Evolutionary conservation across 169 alveolate genomes (phyloP).

Genomic region (Plasmodium coatneyi): DNA sequence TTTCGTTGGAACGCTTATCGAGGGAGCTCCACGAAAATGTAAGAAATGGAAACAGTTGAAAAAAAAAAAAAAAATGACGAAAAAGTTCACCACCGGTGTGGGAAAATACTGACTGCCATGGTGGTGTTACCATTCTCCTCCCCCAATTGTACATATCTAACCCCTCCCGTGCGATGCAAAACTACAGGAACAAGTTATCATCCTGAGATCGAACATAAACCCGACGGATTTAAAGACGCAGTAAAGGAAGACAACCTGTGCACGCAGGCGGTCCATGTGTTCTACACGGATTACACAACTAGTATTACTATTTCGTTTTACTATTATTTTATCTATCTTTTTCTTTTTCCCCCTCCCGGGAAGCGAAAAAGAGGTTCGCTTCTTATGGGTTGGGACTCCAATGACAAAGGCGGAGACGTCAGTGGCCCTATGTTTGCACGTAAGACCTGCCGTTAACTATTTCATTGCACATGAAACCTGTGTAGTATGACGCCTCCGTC

Average conservation of each 20-base stretch:
- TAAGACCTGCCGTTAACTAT: background rate
- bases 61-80: background rate
- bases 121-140: background rate
- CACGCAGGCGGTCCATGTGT: background rate
- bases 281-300: background rate
- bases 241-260: conserved; percentile 2
- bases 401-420: conserved; percentile 50
- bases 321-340: background rate
- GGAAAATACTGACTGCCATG: background rate
- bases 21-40: conserved; percentile 60
- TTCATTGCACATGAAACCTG: background rate
- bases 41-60: background rate
- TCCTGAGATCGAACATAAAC: conserved; percentile 55
- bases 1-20: conserved; percentile 36
- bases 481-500: background rate
- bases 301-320: background rate
- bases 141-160: background rate
- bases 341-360: background rate
- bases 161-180: background rate
- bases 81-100: background rate
- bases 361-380: conserved; percentile 72
- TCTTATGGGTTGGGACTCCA: conserved; percentile 65
- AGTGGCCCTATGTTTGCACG: conserved; percentile 49
- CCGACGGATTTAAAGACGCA: conserved; percentile 63
- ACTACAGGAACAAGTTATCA: conserved; percentile 56